Evolutionary conservation across 192 early-diverging fungal genomes (phyloP).

Genomic region (Coemansia sp.): DNA sequence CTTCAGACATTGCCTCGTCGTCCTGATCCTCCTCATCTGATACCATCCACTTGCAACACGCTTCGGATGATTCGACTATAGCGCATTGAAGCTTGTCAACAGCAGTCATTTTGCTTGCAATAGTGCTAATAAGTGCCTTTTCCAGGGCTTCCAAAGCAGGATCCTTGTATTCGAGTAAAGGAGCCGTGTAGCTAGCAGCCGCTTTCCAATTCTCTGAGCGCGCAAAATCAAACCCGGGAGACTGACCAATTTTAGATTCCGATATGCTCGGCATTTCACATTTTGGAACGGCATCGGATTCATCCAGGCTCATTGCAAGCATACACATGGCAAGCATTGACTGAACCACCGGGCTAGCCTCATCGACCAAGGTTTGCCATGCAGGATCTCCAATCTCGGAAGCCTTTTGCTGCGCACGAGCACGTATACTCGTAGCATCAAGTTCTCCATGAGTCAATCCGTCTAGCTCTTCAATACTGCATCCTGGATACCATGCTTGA

Average conservation of each 20-base stretch:
- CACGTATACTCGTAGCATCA: conserved; percentile 7
- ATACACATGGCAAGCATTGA: conserved; percentile 18
- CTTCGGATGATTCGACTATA: conserved; percentile 33
- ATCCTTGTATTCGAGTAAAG: conserved; percentile 8
- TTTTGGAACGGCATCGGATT: conserved; percentile 19
- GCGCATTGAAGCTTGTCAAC: conserved; percentile 37
- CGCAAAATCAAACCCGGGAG: conserved; percentile 18
- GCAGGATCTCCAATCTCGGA: conserved; percentile 9
- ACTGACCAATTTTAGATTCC: too few relatives aligned
- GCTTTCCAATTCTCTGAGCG: conserved; percentile 25
- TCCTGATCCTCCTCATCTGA: conserved; percentile 2
- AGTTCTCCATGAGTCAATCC: conserved; percentile 21
- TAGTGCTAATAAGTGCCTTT: conserved; percentile 4
- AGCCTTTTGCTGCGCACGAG: conserved; percentile 10
- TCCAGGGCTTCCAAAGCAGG: conserved; percentile 9
- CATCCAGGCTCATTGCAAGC: conserved; percentile 15
- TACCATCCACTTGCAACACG: conserved; percentile 27
- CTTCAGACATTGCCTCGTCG: background rate
- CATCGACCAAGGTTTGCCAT: conserved; percentile 22
- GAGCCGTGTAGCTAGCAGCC: conserved; percentile 11
- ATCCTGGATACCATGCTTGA: conserved; percentile 40
- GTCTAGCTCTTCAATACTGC: conserved; percentile 21
- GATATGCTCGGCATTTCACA: conserved; percentile 4
- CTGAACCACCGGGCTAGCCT: conserved; percentile 5
- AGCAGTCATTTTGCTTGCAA: conserved; percentile 24